Base-by-base conservation (phyloP, 352 stramenopile genomes). In the Plasmopara viticola region DNA sequence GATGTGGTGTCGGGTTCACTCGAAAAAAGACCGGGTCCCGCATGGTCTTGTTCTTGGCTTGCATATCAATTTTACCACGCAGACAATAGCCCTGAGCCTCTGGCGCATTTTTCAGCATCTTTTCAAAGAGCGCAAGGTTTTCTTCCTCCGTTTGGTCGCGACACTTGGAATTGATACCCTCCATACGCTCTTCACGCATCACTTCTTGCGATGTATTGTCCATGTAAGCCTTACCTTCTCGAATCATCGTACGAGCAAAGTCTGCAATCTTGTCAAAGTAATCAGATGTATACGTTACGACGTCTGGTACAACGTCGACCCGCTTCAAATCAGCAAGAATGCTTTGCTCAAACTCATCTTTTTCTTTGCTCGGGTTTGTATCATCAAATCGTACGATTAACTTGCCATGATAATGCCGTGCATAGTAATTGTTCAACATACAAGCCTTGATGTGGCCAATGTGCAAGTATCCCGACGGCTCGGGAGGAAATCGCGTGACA, bases 301-400 rank as follows among this genome's bases (percentile, higher is more conserved):
- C 72, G 70, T 54, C 53, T 35, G 31, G 31, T 35, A 35, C 31
- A 35, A 35, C 31, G 6, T 35, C 31, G 7, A 35, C 31, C 6
- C 31, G 31, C 10, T 76, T 78, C 9, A 98, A 62, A 58, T 98
- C 94, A 18, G 86, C 60, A 25, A 98, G 55, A 64, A 98, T 98
- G 60, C 76, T 95, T 60, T 97, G 82, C 75, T 98, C 95, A 58
- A 98, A 99, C 72, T 99, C 97, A 51, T 98, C 94, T 74, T 99
- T 99, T 82, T 99, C 97, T 72, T 99, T 99, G 60, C 78, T 95
- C 12, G 97, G 97, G 75, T 99, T 99, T 29, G 97, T 99, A 81
- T 99, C 97, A 74, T 99, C 97, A 58, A 99, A 99, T 20, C 97
- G 88, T 28, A 99, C 75, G 49, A 99, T 95, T 29, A 99, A 72